Percentiles rank a stretch among this genome's conserved stretches.
phyloP scores from a whole-genome alignment of 768 basidiomycete species.

The Podaxis pistillaris region DNA sequence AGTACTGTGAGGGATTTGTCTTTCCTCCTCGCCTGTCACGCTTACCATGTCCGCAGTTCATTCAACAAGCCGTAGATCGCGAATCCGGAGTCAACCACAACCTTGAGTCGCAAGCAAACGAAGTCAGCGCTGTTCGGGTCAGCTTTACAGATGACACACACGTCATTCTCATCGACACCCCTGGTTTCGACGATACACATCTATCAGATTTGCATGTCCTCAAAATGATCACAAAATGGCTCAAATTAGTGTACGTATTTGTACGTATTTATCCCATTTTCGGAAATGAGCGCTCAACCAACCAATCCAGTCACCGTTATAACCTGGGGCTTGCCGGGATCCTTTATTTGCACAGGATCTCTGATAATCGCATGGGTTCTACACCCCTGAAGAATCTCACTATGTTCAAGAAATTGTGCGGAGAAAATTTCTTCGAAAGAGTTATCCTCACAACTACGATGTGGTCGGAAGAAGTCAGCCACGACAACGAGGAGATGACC shows the following conservation, averaged over 20 bases:
- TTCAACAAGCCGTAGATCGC: neutral
- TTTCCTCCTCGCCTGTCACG: no score
- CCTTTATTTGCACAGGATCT: conserved; percentile 16
- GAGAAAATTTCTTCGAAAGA: neutral
- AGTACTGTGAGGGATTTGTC: neutral
- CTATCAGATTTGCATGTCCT: neutral
- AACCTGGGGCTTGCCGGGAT: conserved; percentile 5
- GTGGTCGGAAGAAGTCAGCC: neutral
- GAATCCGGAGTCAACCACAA: neutral
- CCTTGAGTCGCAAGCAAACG: neutral
- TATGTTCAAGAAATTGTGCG: conserved; percentile 21
- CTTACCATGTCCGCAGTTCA: neutral
- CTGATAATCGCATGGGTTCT: conserved; percentile 8
- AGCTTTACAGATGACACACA: neutral
- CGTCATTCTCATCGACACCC: neutral
- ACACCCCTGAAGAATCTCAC: conserved; percentile 2
- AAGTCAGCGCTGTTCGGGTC: neutral
- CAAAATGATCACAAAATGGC: neutral
- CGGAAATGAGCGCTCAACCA: neutral
- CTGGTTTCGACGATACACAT: neutral
- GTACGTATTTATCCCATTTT: neutral
- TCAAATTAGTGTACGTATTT: neutral
- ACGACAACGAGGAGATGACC: neutral
- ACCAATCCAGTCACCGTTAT: neutral
- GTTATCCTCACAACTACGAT: conserved; percentile 1